Evolutionary conservation across 225 moss, liverwort and hornwort genomes (phyloP), one percentile per base, ranked within the genome.

Genomic region (Physcomitrellopsis africana): DNA sequence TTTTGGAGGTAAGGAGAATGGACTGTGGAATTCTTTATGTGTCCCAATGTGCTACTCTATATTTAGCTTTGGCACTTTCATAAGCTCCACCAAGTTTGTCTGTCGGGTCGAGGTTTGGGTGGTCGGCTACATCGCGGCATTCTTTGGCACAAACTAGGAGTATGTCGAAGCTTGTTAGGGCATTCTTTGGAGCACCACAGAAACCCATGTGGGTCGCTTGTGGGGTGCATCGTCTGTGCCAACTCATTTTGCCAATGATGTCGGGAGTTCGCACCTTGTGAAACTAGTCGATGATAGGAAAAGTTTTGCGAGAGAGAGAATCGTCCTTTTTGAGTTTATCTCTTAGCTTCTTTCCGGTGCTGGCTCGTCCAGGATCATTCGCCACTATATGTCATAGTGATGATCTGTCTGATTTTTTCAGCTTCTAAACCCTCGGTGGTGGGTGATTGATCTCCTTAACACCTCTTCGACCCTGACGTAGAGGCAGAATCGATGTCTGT

Each of bases 91-190:
- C 56, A 27, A 55, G 16, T 46, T 45, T 60, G 72, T 27, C 9
- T 51, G 61, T 72, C 51, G 61, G 61, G 72, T 49, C 12, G 45
- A 41, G 49, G 12, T 49, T 11, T 15, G 4, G 22, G 58, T 72
- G 62, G 72, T 62, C 72, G 62, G 61, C 47, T 72, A 48, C 49
- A 3, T 60, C 19, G 60, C 12, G 49, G 70, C 71, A 72, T 60
- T 29, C 26, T 44, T 47, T 11, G 60, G n/a, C 61, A 16, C 41
- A 37, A 41, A 32, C 61, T 37, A 41, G 61, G 9, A 60, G 71
- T 12, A 12, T 46, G 27, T 62, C 60, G 29, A 48, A 41, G 49
- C 27, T 47, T 62, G 72, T 19, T 18, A 23, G 56, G 56, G 69
- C 56, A 44, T 51, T 29, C n/a, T 55, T 56, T 9, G 23, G 69